Percentiles rank a stretch among this genome's conserved stretches.
Conservation (phyloP, 2,329 filamentous ascomycete genomes). For the Zymoseptoria ardabiliae region DNA sequence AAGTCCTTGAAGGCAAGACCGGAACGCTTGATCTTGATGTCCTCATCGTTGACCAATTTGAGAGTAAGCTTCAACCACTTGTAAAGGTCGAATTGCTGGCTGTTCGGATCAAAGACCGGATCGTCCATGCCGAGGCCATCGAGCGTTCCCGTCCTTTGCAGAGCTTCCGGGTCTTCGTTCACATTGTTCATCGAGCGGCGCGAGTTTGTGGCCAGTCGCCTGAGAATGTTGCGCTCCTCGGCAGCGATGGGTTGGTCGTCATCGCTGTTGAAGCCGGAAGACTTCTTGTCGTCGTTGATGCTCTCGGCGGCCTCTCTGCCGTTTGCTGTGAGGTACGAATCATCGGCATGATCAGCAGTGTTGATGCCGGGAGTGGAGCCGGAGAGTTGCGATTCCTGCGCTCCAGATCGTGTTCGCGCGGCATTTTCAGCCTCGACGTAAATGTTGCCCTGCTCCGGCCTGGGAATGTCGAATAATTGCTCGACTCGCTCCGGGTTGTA, state of each 20-base stretch:
- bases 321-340: constrained; percentile 20
- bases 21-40: constrained; percentile 46
- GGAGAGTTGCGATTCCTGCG: background rate
- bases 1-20: constrained; percentile 60
- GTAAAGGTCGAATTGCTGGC: constrained; percentile 46
- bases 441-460: constrained; percentile 6
- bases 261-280: constrained; percentile 7
- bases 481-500: background rate
- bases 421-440: constrained; percentile 1
- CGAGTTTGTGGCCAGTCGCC: constrained; percentile 18
- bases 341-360: background rate
- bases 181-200: constrained; percentile 14
- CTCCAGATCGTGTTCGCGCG: background rate
- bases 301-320: constrained; percentile 24
- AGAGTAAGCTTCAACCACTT: constrained; percentile 47
- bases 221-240: constrained; percentile 13
- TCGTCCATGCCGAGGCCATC: constrained; percentile 38
- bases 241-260: constrained; percentile 17
- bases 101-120: constrained; percentile 46
- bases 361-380: background rate
- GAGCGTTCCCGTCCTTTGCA: constrained; percentile 23
- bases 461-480: background rate
- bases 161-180: constrained; percentile 9
- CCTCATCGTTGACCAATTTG: constrained; percentile 48
- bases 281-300: constrained; percentile 6